These are phyloP conservation scores for Tylopilus subfusipes DNA, from an alignment of 768 basidiomycete species.

Conservation along the genomic window DNA sequence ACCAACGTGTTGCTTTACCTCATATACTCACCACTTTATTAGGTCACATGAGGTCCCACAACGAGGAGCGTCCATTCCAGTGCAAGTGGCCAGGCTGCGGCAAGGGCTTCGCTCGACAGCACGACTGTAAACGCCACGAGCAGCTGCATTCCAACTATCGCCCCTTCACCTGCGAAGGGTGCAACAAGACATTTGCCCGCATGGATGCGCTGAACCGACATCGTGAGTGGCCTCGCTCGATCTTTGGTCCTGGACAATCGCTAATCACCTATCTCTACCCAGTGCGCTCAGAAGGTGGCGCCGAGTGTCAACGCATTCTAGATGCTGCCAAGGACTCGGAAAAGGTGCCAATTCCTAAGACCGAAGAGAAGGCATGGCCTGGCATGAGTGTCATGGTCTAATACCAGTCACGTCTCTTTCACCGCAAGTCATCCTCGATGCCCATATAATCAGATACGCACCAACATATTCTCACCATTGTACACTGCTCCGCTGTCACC, in stretches of 20 bases:
- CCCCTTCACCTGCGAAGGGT: conserved; percentile 91
- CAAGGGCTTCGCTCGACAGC: conserved; percentile 91
- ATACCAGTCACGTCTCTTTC: conserved; percentile 9
- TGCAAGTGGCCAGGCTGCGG: conserved; percentile 94
- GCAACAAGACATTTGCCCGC: conserved; percentile 87
- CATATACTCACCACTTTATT: conserved; percentile 11
- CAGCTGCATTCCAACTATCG: conserved; percentile 90
- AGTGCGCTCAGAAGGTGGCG: conserved; percentile 82
- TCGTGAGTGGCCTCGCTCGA: conserved; percentile 48
- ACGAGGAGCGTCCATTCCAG: conserved; percentile 91
- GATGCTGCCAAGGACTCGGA: conserved; percentile 33
- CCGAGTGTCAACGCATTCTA: conserved; percentile 57
- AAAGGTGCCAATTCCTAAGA: conserved; percentile 26
- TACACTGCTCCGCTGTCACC: conserved; percentile 11
- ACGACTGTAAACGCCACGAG: conserved; percentile 96
- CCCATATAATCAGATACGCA: conserved; percentile 25
- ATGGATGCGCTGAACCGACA: conserved; percentile 96
- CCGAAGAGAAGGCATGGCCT: conserved; percentile 32
- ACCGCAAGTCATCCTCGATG: conserved; percentile 18
- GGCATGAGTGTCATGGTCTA: conserved; percentile 33
- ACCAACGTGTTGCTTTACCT: conserved; percentile 7
- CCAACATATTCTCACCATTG: conserved; percentile 18
- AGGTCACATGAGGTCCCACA: conserved; percentile 94
- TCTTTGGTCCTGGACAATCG: background rate
- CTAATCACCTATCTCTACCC: background rate